These are phyloP conservation scores for Mortierella alpina DNA, from an alignment of 192 early-diverging fungal species.

Conservation along the genomic window DNA sequence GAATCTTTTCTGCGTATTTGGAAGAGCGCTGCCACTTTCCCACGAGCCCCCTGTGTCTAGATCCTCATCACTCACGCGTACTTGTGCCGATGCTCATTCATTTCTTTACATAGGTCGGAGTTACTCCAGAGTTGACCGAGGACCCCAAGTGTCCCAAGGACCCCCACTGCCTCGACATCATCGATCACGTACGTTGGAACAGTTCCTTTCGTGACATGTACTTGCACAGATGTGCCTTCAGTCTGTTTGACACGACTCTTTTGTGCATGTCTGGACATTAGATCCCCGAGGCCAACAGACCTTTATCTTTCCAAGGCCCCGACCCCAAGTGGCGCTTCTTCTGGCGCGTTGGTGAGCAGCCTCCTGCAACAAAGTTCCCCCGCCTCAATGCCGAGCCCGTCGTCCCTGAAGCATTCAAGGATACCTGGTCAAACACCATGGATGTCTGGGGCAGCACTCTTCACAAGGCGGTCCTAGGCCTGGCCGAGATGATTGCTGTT, in stretches of 20 bases:
- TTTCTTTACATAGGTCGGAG: constrained; percentile 51
- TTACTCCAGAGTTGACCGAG: constrained; percentile 77
- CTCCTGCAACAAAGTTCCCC: constrained; percentile 66
- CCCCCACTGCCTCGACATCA: constrained; percentile 65
- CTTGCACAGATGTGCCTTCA: not conserved
- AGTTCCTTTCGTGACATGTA: not conserved
- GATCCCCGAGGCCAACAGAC: constrained; percentile 66
- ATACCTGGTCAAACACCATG: constrained; percentile 69
- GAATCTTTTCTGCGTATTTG: not conserved
- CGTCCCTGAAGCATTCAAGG: constrained; percentile 72
- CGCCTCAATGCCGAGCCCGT: constrained; percentile 73
- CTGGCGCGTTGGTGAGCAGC: constrained; percentile 71
- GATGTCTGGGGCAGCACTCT: constrained; percentile 72
- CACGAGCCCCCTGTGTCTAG: too few species aligned
- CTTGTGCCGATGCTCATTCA: too few species aligned
- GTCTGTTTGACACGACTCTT: not conserved
- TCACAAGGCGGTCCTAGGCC: constrained; percentile 61
- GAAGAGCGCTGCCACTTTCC: not conserved
- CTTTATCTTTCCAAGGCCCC: constrained; percentile 61
- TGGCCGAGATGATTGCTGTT: constrained; percentile 73
- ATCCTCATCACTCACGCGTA: too few species aligned
- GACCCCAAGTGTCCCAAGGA: constrained; percentile 72
- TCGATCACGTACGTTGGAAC: constrained; percentile 51
- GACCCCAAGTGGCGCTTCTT: constrained; percentile 85
- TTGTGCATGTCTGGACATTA: constrained; percentile 3